Evolutionary conservation across 805 yeast genomes (phyloP).

Genomic region (Candida piceae): DNA sequence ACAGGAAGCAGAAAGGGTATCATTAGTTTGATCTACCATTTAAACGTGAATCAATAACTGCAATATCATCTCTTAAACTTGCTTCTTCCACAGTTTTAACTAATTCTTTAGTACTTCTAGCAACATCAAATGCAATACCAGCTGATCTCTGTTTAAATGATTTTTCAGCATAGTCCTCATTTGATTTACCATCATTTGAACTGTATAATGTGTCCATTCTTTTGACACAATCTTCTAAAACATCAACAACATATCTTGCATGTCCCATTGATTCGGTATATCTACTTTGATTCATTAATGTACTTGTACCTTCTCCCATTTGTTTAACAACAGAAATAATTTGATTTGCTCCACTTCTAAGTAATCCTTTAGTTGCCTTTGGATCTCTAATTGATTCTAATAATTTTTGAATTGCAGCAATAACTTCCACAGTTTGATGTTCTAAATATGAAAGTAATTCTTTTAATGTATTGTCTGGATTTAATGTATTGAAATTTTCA

Average conservation of each 20-base stretch:
- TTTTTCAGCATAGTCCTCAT: slow-evolving; percentile 73
- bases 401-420: slow-evolving; percentile 80
- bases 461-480: slow-evolving; percentile 83
- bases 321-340: slow-evolving; percentile 74
- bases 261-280: slow-evolving; percentile 82
- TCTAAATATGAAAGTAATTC: slow-evolving; percentile 82
- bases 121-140: slow-evolving; percentile 93
- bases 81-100: slow-evolving; percentile 97
- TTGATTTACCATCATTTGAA: slow-evolving; percentile 34
- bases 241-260: slow-evolving; percentile 86
- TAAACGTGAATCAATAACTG: slow-evolving; percentile 66
- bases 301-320: slow-evolving; percentile 86
- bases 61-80: slow-evolving; percentile 80
- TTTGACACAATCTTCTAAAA: slow-evolving; percentile 76
- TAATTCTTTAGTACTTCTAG: slow-evolving; percentile 91
- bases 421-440: slow-evolving; percentile 89
- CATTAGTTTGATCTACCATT: slow-evolving; percentile 3
- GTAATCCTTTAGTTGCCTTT: slow-evolving; percentile 67
- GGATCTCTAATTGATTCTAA: slow-evolving; percentile 73
- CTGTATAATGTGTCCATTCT: slow-evolving; percentile 73
- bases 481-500: slow-evolving; percentile 72
- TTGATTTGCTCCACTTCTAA: slow-evolving; percentile 68
- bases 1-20: background rate
- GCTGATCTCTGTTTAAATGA: slow-evolving; percentile 91
- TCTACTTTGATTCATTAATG: slow-evolving; percentile 83